Evolutionary conservation across 73 alveolate species (phyloP).

Genomic region (Paramecium octaurelia): DNA sequence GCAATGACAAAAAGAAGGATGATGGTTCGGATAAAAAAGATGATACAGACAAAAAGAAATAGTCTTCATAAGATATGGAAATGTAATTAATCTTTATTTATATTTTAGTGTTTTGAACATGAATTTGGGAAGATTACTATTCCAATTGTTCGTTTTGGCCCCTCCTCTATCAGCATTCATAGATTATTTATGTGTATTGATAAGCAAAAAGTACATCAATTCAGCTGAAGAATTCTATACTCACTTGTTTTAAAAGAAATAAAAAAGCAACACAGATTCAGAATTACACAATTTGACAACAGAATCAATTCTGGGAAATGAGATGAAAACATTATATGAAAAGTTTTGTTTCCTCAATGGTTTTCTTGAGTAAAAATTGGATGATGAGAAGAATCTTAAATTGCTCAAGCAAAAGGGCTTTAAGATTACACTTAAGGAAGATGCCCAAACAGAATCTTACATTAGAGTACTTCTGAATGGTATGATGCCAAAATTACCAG

Average conservation of each 20-base stretch:
- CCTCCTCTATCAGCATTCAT: constrained; percentile 63
- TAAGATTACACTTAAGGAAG: constrained; percentile 37
- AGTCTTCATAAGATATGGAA: constrained; percentile 34
- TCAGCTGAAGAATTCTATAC: constrained; percentile 57
- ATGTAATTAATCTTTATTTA: not conserved
- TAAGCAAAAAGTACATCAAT: constrained; percentile 39
- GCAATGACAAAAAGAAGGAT: not conserved
- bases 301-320: constrained; percentile 57
- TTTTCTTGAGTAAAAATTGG: constrained; percentile 49
- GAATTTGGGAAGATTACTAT: constrained; percentile 7
- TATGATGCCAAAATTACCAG: constrained; percentile 40
- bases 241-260: constrained; percentile 49
- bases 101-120: not conserved
- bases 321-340: constrained; percentile 60
- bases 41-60: not conserved
- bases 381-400: constrained; percentile 54
- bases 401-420: constrained; percentile 35
- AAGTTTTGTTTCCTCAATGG: constrained; percentile 58
- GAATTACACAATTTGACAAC: constrained; percentile 54
- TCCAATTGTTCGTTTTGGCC: constrained; percentile 37
- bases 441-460: constrained; percentile 58
- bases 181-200: constrained; percentile 47
- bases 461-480: constrained; percentile 43
- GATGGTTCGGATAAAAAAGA: not conserved
- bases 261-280: not conserved